A percentile compares a stretch with the other conserved stretches of the same genome.
phyloP scores from a whole-genome alignment of 176 grass and related monocot species.

The Saccharum spontaneum region DNA sequence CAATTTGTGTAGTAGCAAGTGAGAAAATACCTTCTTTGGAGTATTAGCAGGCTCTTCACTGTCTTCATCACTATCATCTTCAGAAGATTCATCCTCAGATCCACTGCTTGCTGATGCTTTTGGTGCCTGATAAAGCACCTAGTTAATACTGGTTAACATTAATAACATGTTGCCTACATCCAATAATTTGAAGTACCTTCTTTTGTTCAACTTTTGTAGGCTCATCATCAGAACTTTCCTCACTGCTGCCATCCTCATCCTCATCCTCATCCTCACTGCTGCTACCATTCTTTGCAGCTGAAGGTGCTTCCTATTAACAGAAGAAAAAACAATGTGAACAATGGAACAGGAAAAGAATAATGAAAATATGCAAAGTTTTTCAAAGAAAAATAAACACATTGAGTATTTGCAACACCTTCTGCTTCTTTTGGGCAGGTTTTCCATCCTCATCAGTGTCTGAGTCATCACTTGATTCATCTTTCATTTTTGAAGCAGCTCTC shows the following conservation, averaged over 20 bases:
- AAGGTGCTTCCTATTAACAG: conserved; percentile 29
- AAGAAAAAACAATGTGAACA: conserved; percentile 10
- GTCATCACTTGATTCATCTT: conserved; percentile 48
- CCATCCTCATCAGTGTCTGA: conserved; percentile 55
- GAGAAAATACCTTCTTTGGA: conserved; percentile 49
- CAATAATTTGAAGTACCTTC: conserved; percentile 26
- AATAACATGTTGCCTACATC: background rate
- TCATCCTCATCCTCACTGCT: conserved; percentile 38
- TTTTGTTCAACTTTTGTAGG: conserved; percentile 29
- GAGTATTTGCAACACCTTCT: conserved; percentile 37
- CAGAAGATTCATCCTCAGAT: conserved; percentile 46
- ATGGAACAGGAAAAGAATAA: background rate
- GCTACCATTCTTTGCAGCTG: conserved; percentile 38
- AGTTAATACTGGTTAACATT: background rate
- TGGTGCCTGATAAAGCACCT: conserved; percentile 19
- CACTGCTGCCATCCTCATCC: conserved; percentile 33
- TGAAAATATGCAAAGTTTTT: background rate
- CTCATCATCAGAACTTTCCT: conserved; percentile 67
- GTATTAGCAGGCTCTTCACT: conserved; percentile 41
- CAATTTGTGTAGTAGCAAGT: background rate
- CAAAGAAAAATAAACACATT: background rate
- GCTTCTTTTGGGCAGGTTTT: conserved; percentile 68
- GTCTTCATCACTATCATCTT: conserved; percentile 41
- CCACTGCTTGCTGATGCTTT: conserved; percentile 30
- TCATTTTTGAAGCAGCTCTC: conserved; percentile 34